Conservation (phyloP, 192 early-diverging fungal species). For the Endogone sp. region DNA sequence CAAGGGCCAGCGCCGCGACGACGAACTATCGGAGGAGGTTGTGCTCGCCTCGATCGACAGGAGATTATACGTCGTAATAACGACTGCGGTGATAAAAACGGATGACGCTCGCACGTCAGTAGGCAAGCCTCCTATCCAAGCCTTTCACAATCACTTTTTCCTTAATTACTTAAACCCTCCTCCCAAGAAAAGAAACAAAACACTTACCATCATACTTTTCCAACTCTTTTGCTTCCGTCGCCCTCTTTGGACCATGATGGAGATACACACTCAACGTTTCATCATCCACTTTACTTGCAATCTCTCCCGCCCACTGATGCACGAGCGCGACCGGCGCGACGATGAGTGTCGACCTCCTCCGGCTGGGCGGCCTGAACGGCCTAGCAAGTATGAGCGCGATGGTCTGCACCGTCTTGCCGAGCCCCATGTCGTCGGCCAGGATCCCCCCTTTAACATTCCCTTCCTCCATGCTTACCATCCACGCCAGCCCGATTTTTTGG, state of each 20-base stretch:
- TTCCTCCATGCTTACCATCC: slow-evolving; percentile 55
- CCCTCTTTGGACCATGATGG: slow-evolving; percentile 54
- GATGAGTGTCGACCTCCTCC: slow-evolving; percentile 58
- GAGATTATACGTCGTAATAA: slow-evolving; percentile 44
- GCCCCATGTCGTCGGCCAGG: slow-evolving; percentile 66
- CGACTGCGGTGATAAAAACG: slow-evolving; percentile 25
- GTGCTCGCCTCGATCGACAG: slow-evolving; percentile 25
- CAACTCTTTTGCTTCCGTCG: slow-evolving; percentile 30
- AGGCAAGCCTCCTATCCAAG: too few relatives aligned
- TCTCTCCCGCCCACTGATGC: slow-evolving; percentile 70
- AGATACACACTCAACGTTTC: slow-evolving; percentile 52
- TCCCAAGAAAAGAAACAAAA: not conserved
- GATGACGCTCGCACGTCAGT: not conserved
- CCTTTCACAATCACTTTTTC: too few relatives aligned
- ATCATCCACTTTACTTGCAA: slow-evolving; percentile 47
- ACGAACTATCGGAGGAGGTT: too few relatives aligned
- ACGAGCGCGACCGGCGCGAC: slow-evolving; percentile 67
- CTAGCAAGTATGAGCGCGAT: slow-evolving; percentile 56
- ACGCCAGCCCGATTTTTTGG: slow-evolving; percentile 55
- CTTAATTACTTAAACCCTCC: too few relatives aligned
- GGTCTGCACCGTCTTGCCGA: slow-evolving; percentile 75
- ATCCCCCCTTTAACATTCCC: slow-evolving; percentile 48
- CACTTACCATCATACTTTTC: slow-evolving; percentile 41
- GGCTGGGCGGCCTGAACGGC: slow-evolving; percentile 15
- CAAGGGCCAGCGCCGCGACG: slow-evolving; percentile 20